Evolutionary conservation across 2,329 filamentous ascomycete genomes (phyloP), one percentile per base, ranked within the genome.

Genomic region (Talaromyces albobiverticillius): DNA sequence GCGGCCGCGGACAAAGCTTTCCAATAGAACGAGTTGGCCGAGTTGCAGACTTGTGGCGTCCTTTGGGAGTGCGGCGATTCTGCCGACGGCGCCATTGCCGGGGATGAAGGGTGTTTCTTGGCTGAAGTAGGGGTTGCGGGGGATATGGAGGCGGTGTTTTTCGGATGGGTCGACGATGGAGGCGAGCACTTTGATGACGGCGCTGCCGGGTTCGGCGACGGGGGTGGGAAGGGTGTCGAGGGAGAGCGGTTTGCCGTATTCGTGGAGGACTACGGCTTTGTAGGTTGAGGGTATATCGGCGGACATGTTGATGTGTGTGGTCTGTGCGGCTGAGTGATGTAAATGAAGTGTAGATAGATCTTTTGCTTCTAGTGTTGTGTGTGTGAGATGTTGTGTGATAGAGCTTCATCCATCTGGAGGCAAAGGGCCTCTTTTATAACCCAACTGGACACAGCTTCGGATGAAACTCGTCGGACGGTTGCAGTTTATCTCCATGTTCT

Each of bases 61-160:
- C 8, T 54, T 57, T 20, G 57, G 54, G 4, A 51, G n/a, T 18
- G 52, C 74, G 9, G 70, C 72, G 29, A 77, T 66, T 46, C 70
- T 68, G 14, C 76, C 76, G 29, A 71, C 69, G 6, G 74, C 76
- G 41, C 71, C 66, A 10, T 65, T 63, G 1, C 76, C 57, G 16
- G 59, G 57, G 16, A 55, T 48, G 45, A 40, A 55, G 52, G 47
- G 59, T 8, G 51, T 40, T 18, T 59, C 54, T 34, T 56, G 51
- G 10, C 46, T 56, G 40, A 61, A 56, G 42, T 50, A 42, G 13
- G 46, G 45, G 16, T 51, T 52, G 13, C 60, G 31, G 6, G 50
- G 18, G 16, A 25, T 55, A 25, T 54, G n/a, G 25, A 53, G 22
- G 7, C 49, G 46, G 3, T 54, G 40, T 13, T 46, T 23, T 41